A percentile compares a stretch with the other conserved stretches of the same genome.
Conservation (phyloP, 345 rosid genomes). For the Draba incana region DNA sequence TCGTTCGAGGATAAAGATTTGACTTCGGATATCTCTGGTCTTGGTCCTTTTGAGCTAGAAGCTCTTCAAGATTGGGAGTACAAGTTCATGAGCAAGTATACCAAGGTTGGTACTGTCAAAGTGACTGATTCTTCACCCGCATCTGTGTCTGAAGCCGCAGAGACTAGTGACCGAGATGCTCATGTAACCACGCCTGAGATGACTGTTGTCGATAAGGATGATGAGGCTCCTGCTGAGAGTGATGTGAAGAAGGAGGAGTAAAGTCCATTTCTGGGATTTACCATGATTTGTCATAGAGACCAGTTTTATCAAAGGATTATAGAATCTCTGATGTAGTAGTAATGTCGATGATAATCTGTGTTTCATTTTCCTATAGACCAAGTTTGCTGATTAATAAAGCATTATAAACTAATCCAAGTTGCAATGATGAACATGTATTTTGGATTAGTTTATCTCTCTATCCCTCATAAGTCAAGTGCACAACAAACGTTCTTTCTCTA, state of each 20-base stretch:
- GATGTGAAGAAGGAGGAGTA: conserved; percentile 33
- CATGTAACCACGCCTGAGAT: conserved; percentile 21
- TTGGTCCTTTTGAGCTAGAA: conserved; percentile 90
- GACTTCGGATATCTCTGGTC: conserved; percentile 92
- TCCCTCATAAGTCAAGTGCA: too few relatives aligned
- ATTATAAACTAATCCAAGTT: too few relatives aligned
- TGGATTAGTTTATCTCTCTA: too few relatives aligned
- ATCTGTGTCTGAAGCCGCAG: conserved; percentile 46
- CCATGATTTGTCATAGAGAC: conserved; percentile 24
- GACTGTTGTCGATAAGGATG: conserved; percentile 21
- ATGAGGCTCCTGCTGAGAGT: conserved; percentile 25
- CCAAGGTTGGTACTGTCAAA: conserved; percentile 81
- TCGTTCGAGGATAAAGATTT: conserved; percentile 92
- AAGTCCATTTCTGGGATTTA: background rate
- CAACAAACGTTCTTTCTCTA: too few relatives aligned
- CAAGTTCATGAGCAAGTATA: conserved; percentile 98
- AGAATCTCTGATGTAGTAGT: conserved; percentile 19
- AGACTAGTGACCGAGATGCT: conserved; percentile 44
- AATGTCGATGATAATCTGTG: conserved; percentile 20
- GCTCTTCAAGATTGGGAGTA: conserved; percentile 99
- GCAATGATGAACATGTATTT: too few relatives aligned
- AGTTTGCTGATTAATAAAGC: conserved; percentile 1
- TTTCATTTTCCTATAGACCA: background rate
- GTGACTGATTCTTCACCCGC: conserved; percentile 46
- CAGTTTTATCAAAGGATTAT: conserved; percentile 12